Percentiles rank a stretch among this genome's conserved stretches.
phyloP scores from a whole-genome alignment of 371 early-diverging fungal species.

The Mortierella sp. region DNA sequence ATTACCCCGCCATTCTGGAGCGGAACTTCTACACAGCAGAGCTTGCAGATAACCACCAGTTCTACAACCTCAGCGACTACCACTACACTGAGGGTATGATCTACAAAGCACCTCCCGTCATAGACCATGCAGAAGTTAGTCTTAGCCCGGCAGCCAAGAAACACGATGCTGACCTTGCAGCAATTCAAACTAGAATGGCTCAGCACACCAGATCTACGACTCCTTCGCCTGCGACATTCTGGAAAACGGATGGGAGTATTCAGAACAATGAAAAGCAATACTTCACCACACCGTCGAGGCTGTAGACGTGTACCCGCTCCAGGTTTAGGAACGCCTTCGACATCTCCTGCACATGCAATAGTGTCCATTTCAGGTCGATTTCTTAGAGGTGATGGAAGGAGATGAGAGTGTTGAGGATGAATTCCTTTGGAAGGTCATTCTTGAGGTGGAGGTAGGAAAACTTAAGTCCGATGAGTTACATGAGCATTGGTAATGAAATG shows the following conservation, averaged over 20 bases:
- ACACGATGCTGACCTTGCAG: not conserved
- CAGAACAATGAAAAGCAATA: too few relatives aligned
- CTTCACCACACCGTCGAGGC: too few relatives aligned
- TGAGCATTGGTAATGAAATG: too few relatives aligned
- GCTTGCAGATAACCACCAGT: not conserved
- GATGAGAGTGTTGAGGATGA: too few relatives aligned
- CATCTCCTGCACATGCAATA: too few relatives aligned
- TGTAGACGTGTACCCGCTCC: too few relatives aligned
- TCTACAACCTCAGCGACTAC: not conserved
- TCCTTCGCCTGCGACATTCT: too few relatives aligned
- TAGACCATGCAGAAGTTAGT: not conserved
- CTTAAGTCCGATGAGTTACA: not conserved
- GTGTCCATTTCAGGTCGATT: too few relatives aligned
- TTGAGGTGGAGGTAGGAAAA: not conserved
- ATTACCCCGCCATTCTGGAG: not conserved
- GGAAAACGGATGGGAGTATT: too few relatives aligned
- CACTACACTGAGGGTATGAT: not conserved
- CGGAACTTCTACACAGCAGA: not conserved
- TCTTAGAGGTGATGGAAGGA: too few relatives aligned
- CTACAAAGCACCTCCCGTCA: slow-evolving; percentile 1
- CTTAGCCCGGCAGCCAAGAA: not conserved
- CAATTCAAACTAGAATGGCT: not conserved
- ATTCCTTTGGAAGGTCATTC: not conserved
- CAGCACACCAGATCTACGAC: too few relatives aligned
- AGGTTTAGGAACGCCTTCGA: too few relatives aligned